Evolutionary conservation across 2,329 filamentous ascomycete genomes (phyloP).

Genomic region (Endoconidiophora laricicola): DNA sequence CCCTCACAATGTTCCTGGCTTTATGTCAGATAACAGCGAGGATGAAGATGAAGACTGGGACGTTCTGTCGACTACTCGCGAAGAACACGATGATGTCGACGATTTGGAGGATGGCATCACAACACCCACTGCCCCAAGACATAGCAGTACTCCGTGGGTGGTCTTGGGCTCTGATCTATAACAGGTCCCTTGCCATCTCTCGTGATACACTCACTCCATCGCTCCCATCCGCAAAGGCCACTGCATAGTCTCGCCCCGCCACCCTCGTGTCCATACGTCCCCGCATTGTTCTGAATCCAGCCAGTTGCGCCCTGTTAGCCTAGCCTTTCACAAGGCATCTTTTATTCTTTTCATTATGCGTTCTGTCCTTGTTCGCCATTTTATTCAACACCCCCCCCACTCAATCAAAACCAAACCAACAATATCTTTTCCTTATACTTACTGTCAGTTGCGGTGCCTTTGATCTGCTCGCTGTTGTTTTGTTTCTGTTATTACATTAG

Average conservation of each 20-base stretch:
- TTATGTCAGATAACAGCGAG: neutral
- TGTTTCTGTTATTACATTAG: too few relatives aligned
- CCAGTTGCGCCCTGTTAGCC: neutral
- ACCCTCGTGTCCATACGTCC: neutral
- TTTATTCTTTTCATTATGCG: neutral
- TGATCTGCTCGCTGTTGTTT: neutral
- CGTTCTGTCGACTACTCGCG: neutral
- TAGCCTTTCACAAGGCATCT: neutral
- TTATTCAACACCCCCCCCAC: neutral
- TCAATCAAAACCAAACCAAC: too few relatives aligned
- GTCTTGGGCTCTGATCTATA: neutral
- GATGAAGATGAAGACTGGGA: constrained; percentile 6
- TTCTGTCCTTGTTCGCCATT: neutral
- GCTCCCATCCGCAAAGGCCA: neutral
- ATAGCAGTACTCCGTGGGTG: neutral
- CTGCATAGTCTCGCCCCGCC: neutral
- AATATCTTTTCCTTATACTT: neutral
- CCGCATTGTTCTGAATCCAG: constrained; percentile 4
- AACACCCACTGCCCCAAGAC: neutral
- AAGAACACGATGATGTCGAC: neutral
- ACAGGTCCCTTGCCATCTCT: neutral
- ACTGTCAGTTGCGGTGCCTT: neutral
- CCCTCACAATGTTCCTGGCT: neutral
- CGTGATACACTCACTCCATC: neutral
- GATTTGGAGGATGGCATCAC: neutral